Evolutionary conservation across 139 green algal genomes (phyloP).

Genomic region (Pleodorina starrii): DNA sequence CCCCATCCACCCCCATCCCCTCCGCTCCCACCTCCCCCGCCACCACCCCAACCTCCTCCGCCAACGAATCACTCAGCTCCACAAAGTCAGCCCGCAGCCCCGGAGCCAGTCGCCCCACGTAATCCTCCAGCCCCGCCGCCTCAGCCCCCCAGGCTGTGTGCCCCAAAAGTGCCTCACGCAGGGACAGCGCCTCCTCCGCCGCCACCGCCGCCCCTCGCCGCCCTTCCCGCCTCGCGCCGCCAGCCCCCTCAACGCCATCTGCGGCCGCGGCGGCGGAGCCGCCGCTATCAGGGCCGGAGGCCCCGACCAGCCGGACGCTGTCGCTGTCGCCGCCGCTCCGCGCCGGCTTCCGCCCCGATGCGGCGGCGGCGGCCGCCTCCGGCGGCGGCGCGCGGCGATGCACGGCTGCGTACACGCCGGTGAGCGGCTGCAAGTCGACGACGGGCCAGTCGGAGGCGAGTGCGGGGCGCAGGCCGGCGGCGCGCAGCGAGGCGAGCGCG

Average conservation of each 20-base stretch:
- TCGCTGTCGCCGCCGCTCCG: background rate
- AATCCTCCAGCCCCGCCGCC: constrained; percentile 45
- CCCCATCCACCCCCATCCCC: background rate
- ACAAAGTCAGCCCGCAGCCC: constrained; percentile 76
- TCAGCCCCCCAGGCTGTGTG: constrained; percentile 60
- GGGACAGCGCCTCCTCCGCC: constrained; percentile 46
- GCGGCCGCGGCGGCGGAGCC: background rate
- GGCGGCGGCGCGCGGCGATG: constrained; percentile 35
- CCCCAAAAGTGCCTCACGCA: constrained; percentile 59
- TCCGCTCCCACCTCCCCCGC: background rate
- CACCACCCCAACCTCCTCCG: background rate
- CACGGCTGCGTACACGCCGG: constrained; percentile 52
- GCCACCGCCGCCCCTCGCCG: background rate
- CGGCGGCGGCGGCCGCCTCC: background rate
- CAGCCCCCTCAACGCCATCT: background rate
- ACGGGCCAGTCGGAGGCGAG: constrained; percentile 82
- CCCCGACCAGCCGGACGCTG: background rate
- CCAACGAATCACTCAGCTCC: constrained; percentile 50
- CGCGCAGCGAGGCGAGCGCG: constrained; percentile 61
- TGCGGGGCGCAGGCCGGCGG: constrained; percentile 54
- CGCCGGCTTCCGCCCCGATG: background rate
- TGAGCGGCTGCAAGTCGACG: constrained; percentile 67
- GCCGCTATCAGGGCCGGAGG: background rate
- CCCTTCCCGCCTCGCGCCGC: too few relatives aligned
- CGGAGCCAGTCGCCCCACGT: constrained; percentile 45